Evolutionary conservation across 192 early-diverging fungal species (phyloP).

Genomic region (Coemansia aciculifera): DNA sequence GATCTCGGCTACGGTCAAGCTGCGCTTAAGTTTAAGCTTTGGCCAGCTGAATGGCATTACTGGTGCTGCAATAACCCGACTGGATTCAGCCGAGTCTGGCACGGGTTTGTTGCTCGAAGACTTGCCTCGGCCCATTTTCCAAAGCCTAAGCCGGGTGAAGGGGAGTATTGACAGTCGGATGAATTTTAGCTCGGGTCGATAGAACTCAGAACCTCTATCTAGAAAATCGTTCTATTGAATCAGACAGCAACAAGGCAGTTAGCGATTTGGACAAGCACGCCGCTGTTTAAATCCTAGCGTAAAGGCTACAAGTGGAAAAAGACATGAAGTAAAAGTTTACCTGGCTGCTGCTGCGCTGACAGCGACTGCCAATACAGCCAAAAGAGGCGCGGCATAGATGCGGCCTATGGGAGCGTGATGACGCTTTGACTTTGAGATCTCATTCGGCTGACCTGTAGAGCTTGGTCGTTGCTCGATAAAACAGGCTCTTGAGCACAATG

Average conservation of each 20-base stretch:
- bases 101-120: not conserved
- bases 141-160: not conserved
- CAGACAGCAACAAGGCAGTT: not conserved
- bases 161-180: not conserved
- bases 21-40: slow-evolving; percentile 30
- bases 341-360: not conserved
- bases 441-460: not conserved
- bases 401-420: not conserved
- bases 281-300: not conserved
- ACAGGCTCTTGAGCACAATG: not conserved
- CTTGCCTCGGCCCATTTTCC: slow-evolving; percentile 28
- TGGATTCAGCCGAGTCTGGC: not conserved
- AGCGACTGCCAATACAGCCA: not conserved
- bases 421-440: not conserved
- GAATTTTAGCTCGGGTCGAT: not conserved
- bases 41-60: slow-evolving; percentile 29
- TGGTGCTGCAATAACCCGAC: not conserved
- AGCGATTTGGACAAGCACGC: not conserved
- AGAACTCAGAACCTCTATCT: not conserved
- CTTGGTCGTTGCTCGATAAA: not conserved
- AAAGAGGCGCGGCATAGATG: not conserved
- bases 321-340: not conserved
- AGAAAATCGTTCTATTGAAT: not conserved
- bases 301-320: not conserved
- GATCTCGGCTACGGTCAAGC: slow-evolving; percentile 30